Evolutionary conservation across 805 yeast genomes (phyloP).

Genomic region (Kazachstania bromeliacearum): DNA sequence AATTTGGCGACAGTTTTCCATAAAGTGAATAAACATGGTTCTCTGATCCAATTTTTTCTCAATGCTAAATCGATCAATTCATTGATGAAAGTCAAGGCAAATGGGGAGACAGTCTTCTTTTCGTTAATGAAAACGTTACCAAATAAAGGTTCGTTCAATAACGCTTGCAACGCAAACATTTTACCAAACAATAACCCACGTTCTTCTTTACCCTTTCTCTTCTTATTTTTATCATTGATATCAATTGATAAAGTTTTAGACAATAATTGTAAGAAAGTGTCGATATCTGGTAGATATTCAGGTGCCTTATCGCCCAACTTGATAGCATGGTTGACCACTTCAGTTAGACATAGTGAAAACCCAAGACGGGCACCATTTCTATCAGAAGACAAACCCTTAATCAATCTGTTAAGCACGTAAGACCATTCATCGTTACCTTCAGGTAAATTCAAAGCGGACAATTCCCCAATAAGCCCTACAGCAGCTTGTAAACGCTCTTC

Average conservation of each 20-base stretch:
- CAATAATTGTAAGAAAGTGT: slow-evolving; percentile 17
- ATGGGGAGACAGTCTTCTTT: slow-evolving; percentile 14
- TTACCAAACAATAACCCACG: slow-evolving; percentile 74
- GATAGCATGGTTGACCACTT: slow-evolving; percentile 37
- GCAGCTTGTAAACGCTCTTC: slow-evolving; percentile 69
- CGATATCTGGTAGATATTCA: slow-evolving; percentile 12
- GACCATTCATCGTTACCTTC: slow-evolving; percentile 54
- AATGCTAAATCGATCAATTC: slow-evolving; percentile 48
- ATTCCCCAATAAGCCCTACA: slow-evolving; percentile 50
- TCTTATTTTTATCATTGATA: slow-evolving; percentile 32
- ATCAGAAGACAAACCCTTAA: slow-evolving; percentile 73
- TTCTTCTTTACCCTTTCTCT: slow-evolving; percentile 70
- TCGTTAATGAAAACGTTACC: slow-evolving; percentile 24
- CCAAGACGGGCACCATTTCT: slow-evolving; percentile 82
- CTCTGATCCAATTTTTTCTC: slow-evolving; percentile 76
- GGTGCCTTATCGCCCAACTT: slow-evolving; percentile 17
- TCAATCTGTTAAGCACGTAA: slow-evolving; percentile 69
- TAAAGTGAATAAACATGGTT: slow-evolving; percentile 66
- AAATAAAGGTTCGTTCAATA: slow-evolving; percentile 46
- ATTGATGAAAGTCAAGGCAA: slow-evolving; percentile 35
- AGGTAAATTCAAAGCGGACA: slow-evolving; percentile 30
- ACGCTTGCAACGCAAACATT: slow-evolving; percentile 72
- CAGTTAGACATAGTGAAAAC: slow-evolving; percentile 79
- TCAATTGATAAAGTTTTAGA: slow-evolving; percentile 30
- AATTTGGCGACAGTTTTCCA: slow-evolving; percentile 39